Conservation (phyloP, 2,329 filamentous ascomycete species). For the Colletotrichum aenigma region DNA sequence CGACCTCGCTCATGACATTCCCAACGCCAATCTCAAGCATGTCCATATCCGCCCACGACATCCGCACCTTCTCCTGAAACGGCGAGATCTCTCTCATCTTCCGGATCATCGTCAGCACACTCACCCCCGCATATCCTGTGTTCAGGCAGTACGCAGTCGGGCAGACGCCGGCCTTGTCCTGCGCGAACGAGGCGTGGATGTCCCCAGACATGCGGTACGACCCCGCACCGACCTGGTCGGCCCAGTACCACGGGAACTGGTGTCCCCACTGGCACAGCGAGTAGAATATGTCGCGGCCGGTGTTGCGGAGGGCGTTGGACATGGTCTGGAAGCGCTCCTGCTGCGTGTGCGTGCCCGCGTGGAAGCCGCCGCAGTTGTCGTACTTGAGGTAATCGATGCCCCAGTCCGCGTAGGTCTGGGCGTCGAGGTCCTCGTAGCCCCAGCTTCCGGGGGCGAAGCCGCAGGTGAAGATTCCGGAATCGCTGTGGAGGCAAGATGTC, state of each 20-base stretch:
- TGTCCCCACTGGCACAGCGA: constrained; percentile 38
- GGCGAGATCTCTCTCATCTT: constrained; percentile 36
- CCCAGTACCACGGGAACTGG: constrained; percentile 27
- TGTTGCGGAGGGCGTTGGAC: constrained; percentile 33
- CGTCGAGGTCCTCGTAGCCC: constrained; percentile 53
- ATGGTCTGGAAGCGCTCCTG: constrained; percentile 45
- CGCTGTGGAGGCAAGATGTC: not conserved
- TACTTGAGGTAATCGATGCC: constrained; percentile 59
- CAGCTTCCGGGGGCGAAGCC: constrained; percentile 35
- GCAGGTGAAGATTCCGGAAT: constrained; percentile 46
- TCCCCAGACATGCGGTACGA: constrained; percentile 37
- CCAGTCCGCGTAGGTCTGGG: constrained; percentile 55
- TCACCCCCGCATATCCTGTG: constrained; percentile 34
- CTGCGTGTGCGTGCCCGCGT: constrained; percentile 50
- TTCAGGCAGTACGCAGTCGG: constrained; percentile 37
- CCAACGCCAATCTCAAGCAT: constrained; percentile 45
- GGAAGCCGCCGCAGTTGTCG: constrained; percentile 55
- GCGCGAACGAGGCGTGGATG: constrained; percentile 32
- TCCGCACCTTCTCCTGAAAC: constrained; percentile 34
- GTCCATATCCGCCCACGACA: constrained; percentile 38
- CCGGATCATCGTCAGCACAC: constrained; percentile 33
- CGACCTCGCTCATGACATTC: constrained; percentile 21
- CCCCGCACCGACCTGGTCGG: constrained; percentile 23
- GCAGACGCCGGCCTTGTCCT: constrained; percentile 27
- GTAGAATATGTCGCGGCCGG: constrained; percentile 34